Evolutionary conservation across 441 rosid species (phyloP).

Genomic region (Syzygium syzygioides): DNA sequence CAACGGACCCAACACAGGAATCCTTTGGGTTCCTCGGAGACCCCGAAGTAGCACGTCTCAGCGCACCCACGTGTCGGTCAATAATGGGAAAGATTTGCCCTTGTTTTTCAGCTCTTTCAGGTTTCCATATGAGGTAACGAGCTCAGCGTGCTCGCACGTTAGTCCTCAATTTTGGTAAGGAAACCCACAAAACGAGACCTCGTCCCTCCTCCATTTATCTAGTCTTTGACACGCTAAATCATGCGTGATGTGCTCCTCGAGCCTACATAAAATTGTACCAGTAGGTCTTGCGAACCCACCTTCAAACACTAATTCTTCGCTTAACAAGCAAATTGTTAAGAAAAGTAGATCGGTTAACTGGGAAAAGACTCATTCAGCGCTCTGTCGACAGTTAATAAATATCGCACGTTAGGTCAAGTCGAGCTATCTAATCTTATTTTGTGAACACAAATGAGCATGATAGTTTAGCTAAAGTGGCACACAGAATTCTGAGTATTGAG

Average conservation of each 20-base stretch:
- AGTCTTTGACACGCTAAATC: background rate
- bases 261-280: background rate
- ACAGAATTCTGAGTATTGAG: rapidly evolving
- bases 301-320: background rate
- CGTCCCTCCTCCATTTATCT: background rate
- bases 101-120: background rate
- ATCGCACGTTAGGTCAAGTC: background rate
- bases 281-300: background rate
- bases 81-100: background rate
- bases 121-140: background rate
- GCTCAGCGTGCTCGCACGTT: background rate
- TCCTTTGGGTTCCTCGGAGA: background rate
- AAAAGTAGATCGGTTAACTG: background rate
- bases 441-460: background rate
- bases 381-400: background rate
- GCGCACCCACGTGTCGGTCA: background rate
- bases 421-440: background rate
- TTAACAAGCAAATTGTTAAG: background rate
- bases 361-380: background rate
- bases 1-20: background rate
- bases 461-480: background rate
- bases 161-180: background rate
- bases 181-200: background rate
- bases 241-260: background rate
- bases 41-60: background rate